A percentile compares a stretch with the other conserved stretches of the same genome.
These are phyloP conservation scores for Vickermania ingenoplastis DNA, from an alignment of 208 protist species.

Conservation along the genomic window DNA sequence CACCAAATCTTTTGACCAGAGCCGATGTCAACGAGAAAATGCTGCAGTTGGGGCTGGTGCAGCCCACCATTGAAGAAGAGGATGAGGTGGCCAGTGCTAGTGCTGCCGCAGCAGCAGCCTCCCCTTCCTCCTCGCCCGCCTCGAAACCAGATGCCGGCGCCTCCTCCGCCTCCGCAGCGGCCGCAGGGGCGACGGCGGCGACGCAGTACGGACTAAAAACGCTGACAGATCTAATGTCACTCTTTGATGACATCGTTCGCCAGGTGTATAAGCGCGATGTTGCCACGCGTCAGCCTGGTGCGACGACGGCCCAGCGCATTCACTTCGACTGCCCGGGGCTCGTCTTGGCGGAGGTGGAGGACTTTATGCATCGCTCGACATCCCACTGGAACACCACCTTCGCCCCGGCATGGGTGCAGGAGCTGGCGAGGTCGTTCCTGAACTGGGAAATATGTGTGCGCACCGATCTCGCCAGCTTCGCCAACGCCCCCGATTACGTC, in stretches of 20 bases:
- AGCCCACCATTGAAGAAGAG: conserved; percentile 50
- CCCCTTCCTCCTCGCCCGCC: not conserved
- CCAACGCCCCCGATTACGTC: conserved; percentile 70
- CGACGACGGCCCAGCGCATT: conserved; percentile 6
- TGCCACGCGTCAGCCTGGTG: not conserved
- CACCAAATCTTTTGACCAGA: conserved; percentile 46
- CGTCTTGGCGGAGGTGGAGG: conserved; percentile 4
- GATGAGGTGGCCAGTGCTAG: conserved; percentile 43
- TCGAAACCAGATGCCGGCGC: not conserved
- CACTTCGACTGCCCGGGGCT: not conserved
- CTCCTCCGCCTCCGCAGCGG: no score
- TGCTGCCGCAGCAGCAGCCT: conserved; percentile 30
- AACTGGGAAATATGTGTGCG: conserved; percentile 84
- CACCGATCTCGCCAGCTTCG: conserved; percentile 55
- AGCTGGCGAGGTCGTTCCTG: conserved; percentile 74
- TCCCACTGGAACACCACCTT: conserved; percentile 27
- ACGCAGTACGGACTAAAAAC: conserved; percentile 45
- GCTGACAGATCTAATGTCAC: conserved; percentile 31
- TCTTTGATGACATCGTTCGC: conserved; percentile 44
- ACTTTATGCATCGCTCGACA: not conserved
- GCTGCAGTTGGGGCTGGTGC: conserved; percentile 44
- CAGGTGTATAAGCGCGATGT: not conserved
- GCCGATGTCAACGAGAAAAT: conserved; percentile 60
- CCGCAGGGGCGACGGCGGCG: conserved; percentile 10
- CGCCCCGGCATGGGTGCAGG: conserved; percentile 72